A percentile compares a stretch with the other conserved stretches of the same genome.
Conservation (phyloP, 2,329 filamentous ascomycete genomes). For the Parastagonospora avenae region DNA sequence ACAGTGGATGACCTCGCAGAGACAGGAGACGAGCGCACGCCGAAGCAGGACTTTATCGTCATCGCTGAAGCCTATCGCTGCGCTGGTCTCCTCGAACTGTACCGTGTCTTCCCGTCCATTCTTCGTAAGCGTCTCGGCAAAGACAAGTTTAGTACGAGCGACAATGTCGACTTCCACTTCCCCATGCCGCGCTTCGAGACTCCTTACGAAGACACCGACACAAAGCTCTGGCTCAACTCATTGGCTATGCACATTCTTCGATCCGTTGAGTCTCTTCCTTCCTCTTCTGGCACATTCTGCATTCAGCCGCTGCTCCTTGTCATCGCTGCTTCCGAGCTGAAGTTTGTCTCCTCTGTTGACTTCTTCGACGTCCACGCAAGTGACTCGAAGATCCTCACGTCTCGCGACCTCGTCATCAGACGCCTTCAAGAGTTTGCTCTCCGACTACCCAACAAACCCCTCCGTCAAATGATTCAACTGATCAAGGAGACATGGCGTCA, state of each 20-base stretch:
- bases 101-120: conserved; percentile 59
- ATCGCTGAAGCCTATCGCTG: conserved; percentile 61
- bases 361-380: conserved; percentile 49
- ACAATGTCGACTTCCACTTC: conserved; percentile 37
- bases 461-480: conserved; percentile 56
- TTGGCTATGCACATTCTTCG: conserved; percentile 58
- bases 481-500: conserved; percentile 60
- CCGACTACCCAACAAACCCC: conserved; percentile 58
- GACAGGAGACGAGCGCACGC: conserved; percentile 58
- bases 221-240: conserved; percentile 54
- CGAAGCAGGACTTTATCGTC: conserved; percentile 58
- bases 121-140: conserved; percentile 51
- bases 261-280: conserved; percentile 55
- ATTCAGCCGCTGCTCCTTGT: conserved; percentile 61
- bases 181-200: conserved; percentile 41
- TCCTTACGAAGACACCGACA: conserved; percentile 38
- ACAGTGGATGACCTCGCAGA: conserved; percentile 55
- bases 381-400: conserved; percentile 51
- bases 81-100: conserved; percentile 60
- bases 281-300: conserved; percentile 59
- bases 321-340: conserved; percentile 57
- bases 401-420: conserved; percentile 56
- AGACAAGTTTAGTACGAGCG: conserved; percentile 25
- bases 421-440: conserved; percentile 53
- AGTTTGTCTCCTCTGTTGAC: conserved; percentile 48